phyloP scores from a whole-genome alignment of 2,329 filamentous ascomycete species.

The Fusarium sulawesiense region DNA sequence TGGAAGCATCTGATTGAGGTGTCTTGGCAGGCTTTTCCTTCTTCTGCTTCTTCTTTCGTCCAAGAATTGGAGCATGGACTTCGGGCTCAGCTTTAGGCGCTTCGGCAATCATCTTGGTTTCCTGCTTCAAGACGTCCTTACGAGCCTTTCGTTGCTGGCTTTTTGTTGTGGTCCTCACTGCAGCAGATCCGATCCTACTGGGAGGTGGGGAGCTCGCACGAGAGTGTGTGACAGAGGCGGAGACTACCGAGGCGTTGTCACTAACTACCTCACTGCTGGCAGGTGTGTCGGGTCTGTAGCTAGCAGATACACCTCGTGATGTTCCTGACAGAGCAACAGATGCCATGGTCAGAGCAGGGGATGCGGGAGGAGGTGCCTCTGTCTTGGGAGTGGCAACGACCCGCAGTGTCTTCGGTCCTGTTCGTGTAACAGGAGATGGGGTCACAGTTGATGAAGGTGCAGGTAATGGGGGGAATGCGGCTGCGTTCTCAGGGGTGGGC shows the following conservation, averaged over 20 bases:
- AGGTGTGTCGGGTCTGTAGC: conserved; percentile 75
- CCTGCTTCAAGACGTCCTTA: conserved; percentile 74
- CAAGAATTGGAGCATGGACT: conserved; percentile 77
- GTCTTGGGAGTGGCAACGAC: conserved; percentile 74
- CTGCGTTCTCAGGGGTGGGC: conserved; percentile 45
- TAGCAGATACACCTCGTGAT: conserved; percentile 48
- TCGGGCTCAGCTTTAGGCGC: conserved; percentile 63
- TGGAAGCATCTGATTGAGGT: conserved; percentile 14
- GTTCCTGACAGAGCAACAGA: conserved; percentile 47
- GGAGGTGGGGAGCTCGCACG: conserved; percentile 78
- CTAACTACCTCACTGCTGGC: conserved; percentile 75
- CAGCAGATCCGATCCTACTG: conserved; percentile 73
- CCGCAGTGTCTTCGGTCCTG: conserved; percentile 73
- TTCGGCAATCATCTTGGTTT: conserved; percentile 66
- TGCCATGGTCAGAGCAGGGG: conserved; percentile 47
- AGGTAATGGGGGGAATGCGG: conserved; percentile 64
- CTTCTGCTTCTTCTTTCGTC: conserved; percentile 87
- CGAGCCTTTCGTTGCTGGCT: conserved; percentile 82
- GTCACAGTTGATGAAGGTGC: conserved; percentile 58
- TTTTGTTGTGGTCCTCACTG: conserved; percentile 77
- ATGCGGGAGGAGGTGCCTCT: conserved; percentile 61
- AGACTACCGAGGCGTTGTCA: conserved; percentile 81
- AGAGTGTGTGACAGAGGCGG: conserved; percentile 74
- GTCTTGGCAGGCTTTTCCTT: conserved; percentile 68
- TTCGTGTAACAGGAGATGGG: conserved; percentile 63